These are phyloP conservation scores for Arabis hirsuta DNA, from an alignment of 345 rosid species.

Conservation along the genomic window DNA sequence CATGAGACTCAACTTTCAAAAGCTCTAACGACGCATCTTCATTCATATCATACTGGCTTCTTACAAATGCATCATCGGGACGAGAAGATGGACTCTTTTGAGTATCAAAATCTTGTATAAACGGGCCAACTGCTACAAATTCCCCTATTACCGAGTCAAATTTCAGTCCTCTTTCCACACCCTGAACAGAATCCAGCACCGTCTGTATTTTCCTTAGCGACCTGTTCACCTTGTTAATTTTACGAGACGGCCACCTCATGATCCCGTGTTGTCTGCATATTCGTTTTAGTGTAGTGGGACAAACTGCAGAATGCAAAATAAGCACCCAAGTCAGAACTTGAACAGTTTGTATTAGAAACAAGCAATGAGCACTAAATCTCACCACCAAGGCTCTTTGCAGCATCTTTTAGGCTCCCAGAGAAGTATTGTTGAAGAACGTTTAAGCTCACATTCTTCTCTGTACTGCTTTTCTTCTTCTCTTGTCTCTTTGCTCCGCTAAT, in stretches of 20 bases:
- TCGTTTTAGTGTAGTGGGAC: constrained; percentile 93
- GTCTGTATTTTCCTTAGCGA: constrained; percentile 80
- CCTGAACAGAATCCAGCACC: constrained; percentile 84
- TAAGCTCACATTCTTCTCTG: constrained; percentile 89
- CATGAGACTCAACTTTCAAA: constrained; percentile 30
- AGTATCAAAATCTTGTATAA: constrained; percentile 50
- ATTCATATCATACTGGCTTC: neutral
- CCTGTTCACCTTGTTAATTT: constrained; percentile 88
- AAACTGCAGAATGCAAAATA: constrained; percentile 53
- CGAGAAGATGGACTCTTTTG: constrained; percentile 41
- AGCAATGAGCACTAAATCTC: constrained; percentile 41
- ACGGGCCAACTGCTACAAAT: constrained; percentile 64
- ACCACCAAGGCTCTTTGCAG: constrained; percentile 96
- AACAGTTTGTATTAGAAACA: neutral
- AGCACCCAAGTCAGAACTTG: constrained; percentile 27
- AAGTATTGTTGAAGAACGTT: constrained; percentile 86
- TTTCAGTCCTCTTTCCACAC: constrained; percentile 80
- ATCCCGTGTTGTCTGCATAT: constrained; percentile 96
- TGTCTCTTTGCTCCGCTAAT: constrained; percentile 48
- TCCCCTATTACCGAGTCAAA: constrained; percentile 74
- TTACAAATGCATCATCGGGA: constrained; percentile 40
- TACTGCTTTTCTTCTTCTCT: constrained; percentile 74
- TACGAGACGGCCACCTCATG: constrained; percentile 93
- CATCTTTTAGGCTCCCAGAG: constrained; percentile 92
- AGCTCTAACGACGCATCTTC: constrained; percentile 21